These are phyloP conservation scores for Picochlorum sp. DNA, from an alignment of 139 green algal genomes.

Conservation along the genomic window DNA sequence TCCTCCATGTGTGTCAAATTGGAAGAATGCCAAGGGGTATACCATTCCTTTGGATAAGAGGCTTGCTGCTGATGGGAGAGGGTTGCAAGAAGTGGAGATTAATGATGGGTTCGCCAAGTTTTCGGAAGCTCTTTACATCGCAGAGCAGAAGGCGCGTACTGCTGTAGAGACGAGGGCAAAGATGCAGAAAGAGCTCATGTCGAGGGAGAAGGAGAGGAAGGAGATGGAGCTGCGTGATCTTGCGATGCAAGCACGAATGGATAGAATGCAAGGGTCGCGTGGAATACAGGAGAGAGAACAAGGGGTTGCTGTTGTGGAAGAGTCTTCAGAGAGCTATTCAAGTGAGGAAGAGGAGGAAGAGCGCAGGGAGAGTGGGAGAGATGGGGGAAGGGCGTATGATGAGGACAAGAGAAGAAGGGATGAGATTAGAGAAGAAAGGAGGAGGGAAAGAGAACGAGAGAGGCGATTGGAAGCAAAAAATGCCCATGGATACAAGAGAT, in stretches of 20 bases:
- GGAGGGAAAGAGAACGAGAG: slow-evolving; percentile 85
- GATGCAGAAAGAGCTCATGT: slow-evolving; percentile 80
- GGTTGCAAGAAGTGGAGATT: slow-evolving; percentile 89
- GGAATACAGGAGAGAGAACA: not conserved
- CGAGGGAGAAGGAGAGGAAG: slow-evolving; percentile 81
- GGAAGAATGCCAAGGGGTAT: slow-evolving; percentile 97
- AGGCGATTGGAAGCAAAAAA: slow-evolving; percentile 67
- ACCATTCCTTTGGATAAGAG: slow-evolving; percentile 99
- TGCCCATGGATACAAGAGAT: slow-evolving; percentile 69
- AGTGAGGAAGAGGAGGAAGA: slow-evolving; percentile 5
- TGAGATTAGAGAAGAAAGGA: slow-evolving; percentile 66
- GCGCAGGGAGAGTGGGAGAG: not conserved
- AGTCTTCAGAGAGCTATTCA: slow-evolving; percentile 4
- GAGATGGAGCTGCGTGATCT: slow-evolving; percentile 89
- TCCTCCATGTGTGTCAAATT: slow-evolving; percentile 95
- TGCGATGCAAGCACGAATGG: slow-evolving; percentile 81
- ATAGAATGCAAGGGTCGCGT: slow-evolving; percentile 45
- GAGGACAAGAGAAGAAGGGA: slow-evolving; percentile 71
- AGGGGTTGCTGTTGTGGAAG: slow-evolving; percentile 4
- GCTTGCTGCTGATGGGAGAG: slow-evolving; percentile 91
- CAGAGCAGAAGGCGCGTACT: slow-evolving; percentile 87
- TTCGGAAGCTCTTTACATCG: slow-evolving; percentile 87
- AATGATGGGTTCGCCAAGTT: slow-evolving; percentile 92
- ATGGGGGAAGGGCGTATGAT: slow-evolving; percentile 50
- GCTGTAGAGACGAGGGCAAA: slow-evolving; percentile 54